Evolutionary conservation across 352 stramenopile species (phyloP).

Genomic region (Pythium phragmitis): DNA sequence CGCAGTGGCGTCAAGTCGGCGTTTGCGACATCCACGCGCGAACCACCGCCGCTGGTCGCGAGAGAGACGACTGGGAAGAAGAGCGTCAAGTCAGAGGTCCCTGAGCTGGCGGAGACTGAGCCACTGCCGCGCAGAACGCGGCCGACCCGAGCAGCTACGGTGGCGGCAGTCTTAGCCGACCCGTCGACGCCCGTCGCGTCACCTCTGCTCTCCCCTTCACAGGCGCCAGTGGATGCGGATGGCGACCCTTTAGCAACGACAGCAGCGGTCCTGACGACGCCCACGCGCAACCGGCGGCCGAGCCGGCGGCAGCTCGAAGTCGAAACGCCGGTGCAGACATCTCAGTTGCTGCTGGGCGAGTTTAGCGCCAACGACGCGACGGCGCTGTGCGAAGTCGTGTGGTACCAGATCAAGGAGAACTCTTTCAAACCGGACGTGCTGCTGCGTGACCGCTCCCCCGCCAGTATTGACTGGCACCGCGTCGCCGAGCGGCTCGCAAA

Average conservation of each 20-base stretch:
- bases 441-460: slow-evolving; percentile 39
- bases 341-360: slow-evolving; percentile 34
- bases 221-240: background rate
- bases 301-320: slow-evolving; percentile 21
- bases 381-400: slow-evolving; percentile 54
- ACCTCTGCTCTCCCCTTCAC: background rate
- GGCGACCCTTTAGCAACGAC: background rate
- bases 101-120: background rate
- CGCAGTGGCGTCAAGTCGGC: slow-evolving; percentile 31
- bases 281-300: slow-evolving; percentile 21
- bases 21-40: slow-evolving; percentile 18
- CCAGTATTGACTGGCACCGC: slow-evolving; percentile 46
- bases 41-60: background rate
- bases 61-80: background rate
- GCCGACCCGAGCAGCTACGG: slow-evolving; percentile 10
- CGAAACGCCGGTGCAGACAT: slow-evolving; percentile 1
- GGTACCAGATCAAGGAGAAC: slow-evolving; percentile 51
- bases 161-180: background rate
- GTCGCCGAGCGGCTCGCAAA: slow-evolving; percentile 41
- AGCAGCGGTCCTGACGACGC: slow-evolving; percentile 10
- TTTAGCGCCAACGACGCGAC: slow-evolving; percentile 53
- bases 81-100: background rate
- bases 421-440: slow-evolving; percentile 41
- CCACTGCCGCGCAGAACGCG: background rate
- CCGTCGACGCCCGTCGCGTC: background rate